Conservation (phyloP, 257 asterid species). For the Orobanche coerulescens region DNA sequence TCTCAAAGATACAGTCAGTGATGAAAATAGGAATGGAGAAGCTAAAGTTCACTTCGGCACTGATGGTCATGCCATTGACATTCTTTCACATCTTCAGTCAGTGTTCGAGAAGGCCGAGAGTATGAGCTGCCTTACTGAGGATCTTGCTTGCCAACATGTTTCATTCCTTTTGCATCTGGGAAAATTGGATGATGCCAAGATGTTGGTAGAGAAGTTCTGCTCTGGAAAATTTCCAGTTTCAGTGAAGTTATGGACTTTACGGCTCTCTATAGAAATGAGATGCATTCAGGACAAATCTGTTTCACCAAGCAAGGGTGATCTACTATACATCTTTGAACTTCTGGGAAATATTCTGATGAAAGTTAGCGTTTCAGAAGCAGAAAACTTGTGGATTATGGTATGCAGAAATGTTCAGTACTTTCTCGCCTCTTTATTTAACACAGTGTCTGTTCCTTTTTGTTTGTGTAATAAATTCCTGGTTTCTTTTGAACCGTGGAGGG, state of each 20-base stretch:
- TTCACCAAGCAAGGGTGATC: conserved; percentile 42
- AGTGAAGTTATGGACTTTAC: conserved; percentile 50
- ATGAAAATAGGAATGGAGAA: conserved; percentile 27
- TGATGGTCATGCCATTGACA: conserved; percentile 33
- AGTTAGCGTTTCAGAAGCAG: conserved; percentile 53
- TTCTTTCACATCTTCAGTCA: conserved; percentile 48
- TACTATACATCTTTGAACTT: conserved; percentile 37
- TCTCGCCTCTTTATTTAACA: not conserved
- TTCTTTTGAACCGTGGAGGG: no score
- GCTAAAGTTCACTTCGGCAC: conserved; percentile 21
- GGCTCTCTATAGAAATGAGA: conserved; percentile 59
- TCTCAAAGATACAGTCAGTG: conserved; percentile 43
- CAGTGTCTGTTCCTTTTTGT: not conserved
- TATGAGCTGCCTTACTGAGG: conserved; percentile 53
- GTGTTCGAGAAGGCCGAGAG: conserved; percentile 69
- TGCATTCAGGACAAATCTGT: conserved; percentile 25
- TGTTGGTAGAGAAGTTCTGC: conserved; percentile 51
- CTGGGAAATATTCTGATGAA: conserved; percentile 45
- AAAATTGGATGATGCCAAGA: conserved; percentile 50
- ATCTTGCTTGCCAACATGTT: conserved; percentile 66
- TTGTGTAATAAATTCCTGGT: no score
- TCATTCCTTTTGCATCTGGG: conserved; percentile 60
- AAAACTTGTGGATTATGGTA: conserved; percentile 86
- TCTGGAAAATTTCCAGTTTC: conserved; percentile 47
- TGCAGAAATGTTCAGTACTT: conserved; percentile 22